Percentiles rank a stretch among this genome's conserved stretches.
phyloP scores from a whole-genome alignment of 108 stramenopile genomes.

The Hondaea fermentalgiana region DNA sequence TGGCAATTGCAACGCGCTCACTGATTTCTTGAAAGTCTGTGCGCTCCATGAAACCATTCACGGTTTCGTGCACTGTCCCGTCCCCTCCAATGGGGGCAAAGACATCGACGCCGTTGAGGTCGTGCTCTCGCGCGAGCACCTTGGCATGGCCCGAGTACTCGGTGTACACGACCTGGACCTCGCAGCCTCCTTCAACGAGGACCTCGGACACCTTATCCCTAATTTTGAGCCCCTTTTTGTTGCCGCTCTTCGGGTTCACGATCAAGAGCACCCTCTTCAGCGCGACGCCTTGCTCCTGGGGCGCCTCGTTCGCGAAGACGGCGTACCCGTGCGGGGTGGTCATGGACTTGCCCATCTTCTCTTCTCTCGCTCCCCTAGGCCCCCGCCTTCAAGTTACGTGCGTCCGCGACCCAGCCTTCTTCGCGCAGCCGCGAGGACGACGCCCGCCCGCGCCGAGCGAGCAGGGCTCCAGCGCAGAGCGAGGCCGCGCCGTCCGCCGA shows the following conservation, averaged over 20 bases:
- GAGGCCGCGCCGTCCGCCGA: no score
- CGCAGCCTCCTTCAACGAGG: background rate
- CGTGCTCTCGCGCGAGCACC: background rate
- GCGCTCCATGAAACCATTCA: slow-evolving; percentile 16
- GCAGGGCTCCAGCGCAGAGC: no score
- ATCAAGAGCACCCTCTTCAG: background rate
- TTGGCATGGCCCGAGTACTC: background rate
- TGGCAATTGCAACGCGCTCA: background rate
- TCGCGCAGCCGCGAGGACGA: background rate
- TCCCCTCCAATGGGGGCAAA: slow-evolving; percentile 13
- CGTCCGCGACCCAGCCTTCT: background rate
- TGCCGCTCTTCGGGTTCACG: slow-evolving; percentile 3
- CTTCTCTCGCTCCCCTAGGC: background rate
- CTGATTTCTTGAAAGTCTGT: background rate
- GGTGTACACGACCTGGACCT: background rate
- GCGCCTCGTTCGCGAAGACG: background rate
- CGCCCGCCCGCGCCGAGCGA: background rate
- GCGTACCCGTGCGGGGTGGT: background rate
- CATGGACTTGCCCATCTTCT: background rate
- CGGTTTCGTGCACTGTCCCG: slow-evolving; percentile 19
- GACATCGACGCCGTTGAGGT: background rate
- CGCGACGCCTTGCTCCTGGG: background rate
- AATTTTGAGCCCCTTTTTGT: background rate
- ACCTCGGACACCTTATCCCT: background rate
- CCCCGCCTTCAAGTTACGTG: background rate